Percentiles rank a stretch among this genome's conserved stretches.
Conservation (phyloP, 306 rosid genomes). For the Quercus suber region DNA sequence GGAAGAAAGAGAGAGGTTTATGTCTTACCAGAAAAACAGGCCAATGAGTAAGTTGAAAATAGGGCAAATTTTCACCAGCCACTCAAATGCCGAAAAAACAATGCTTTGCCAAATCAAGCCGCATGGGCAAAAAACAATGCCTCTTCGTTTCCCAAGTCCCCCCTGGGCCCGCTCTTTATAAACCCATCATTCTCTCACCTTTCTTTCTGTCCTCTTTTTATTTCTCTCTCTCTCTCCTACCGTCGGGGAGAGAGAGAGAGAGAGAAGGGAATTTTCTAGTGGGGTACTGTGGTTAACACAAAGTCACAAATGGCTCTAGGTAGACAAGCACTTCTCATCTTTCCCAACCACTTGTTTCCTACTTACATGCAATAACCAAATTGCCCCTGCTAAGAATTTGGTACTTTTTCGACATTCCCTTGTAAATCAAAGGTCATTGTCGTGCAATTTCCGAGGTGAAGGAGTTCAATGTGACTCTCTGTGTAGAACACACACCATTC, state of each 20-base stretch:
- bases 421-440: conserved; percentile 6
- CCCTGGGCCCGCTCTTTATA: not conserved
- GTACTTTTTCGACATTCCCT: conserved; percentile 11
- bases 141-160: not conserved
- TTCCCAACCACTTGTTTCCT: conserved; percentile 27
- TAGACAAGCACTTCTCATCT: conserved; percentile 20
- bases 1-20: conserved; percentile 7
- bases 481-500: conserved; percentile 8
- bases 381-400: conserved; percentile 16
- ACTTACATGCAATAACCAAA: conserved; percentile 20
- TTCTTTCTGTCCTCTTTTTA: conserved; percentile 2
- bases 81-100: conserved; percentile 12
- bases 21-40: conserved; percentile 22
- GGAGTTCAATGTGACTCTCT: conserved; percentile 16
- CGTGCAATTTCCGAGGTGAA: conserved; percentile 7
- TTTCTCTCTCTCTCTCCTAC: not conserved
- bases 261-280: not conserved
- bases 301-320: conserved; percentile 25
- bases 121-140: not conserved
- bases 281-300: conserved; percentile 14
- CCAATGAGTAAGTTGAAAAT: conserved; percentile 39
- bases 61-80: conserved; percentile 37
- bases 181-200: not conserved
- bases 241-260: conserved; percentile 12
- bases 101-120: conserved; percentile 10